Evolutionary conservation across 2,329 filamentous ascomycete species (phyloP), one percentile per base, ranked within the genome.

Genomic region (Xylaria arbuscula): DNA sequence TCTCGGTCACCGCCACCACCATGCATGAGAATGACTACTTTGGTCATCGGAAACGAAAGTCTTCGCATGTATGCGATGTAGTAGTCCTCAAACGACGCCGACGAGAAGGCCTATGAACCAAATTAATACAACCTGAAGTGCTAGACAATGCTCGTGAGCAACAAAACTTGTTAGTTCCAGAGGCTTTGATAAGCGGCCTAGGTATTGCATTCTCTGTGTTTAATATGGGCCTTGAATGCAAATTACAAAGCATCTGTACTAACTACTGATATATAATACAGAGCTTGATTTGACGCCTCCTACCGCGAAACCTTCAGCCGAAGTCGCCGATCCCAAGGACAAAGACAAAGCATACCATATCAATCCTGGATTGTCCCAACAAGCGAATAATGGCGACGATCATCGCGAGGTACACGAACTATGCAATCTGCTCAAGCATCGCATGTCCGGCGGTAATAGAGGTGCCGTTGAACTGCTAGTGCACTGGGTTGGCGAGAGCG

Each of bases 381-480:
- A 42, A 11, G 40, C 40, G 17, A 15, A 42, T 11, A 15, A 42
- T 15, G 17, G 40, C 40, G 40, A 42, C 40, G 74, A 74, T 40
- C 50, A 67, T 17, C 70, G 71, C 11, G 75, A 76, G 53, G 73
- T 73, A 50, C 68, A 70, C 9, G 77, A 79, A 65, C 68, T 79
- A 2, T 59, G 70, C 0, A 67, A 67, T 13, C 67, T 79, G 11
- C 62, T 79, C n/a, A 48, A 72, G 19, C 75, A 78, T 32, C 72
- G 74, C 5, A 72, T 75, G 69, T 47, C 68, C 11, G 8, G 40
- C 15, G 73, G 74, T 19, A 38, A 57, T 8, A 75, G 67, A 19
- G 72, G 73, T 9, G 68, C 56, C 9, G 73, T 80, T 51, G 76
- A 80, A 55, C 58, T 80, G 9, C 71, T 77, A 6, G 73, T 80